Evolutionary conservation across 1,139 yeast genomes (phyloP).

Genomic region (Debaryomycetaceae sp.): DNA sequence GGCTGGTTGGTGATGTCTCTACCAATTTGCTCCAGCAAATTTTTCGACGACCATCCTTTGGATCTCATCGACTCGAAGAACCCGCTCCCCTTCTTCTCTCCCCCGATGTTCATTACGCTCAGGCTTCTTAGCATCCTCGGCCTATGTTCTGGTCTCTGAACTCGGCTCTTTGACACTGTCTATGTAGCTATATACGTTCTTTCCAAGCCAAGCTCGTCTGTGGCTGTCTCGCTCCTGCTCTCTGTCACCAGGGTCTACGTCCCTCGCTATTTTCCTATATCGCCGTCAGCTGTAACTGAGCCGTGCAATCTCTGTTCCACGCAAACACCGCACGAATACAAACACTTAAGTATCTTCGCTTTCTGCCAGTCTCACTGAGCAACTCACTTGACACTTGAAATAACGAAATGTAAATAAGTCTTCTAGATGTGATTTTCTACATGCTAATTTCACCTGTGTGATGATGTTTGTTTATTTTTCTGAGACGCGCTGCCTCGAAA

Average conservation of each 20-base stretch:
- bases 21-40: constrained; percentile 7
- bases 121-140: constrained; percentile 28
- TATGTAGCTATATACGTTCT: too few relatives aligned
- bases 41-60: constrained; percentile 13
- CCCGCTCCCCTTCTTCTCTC: constrained; percentile 16
- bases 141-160: too few relatives aligned
- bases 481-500: not conserved
- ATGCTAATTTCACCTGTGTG: not conserved
- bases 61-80: constrained; percentile 21
- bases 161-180: too few relatives aligned
- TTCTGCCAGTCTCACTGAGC: too few relatives aligned
- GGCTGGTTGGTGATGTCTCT: not conserved
- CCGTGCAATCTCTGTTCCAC: too few relatives aligned
- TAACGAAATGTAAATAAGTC: not conserved
- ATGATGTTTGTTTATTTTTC: not conserved
- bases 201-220: too few relatives aligned
- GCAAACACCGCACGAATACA: too few relatives aligned
- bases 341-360: too few relatives aligned
- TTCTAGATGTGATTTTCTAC: not conserved
- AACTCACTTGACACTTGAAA: not conserved
- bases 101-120: constrained; percentile 25
- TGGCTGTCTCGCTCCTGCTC: not conserved
- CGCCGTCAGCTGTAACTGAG: too few relatives aligned
- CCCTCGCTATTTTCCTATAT: not conserved
- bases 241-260: not conserved